Evolutionary conservation across 2,329 filamentous ascomycete species (phyloP).

Genomic region (Botryosphaeria agaves): DNA sequence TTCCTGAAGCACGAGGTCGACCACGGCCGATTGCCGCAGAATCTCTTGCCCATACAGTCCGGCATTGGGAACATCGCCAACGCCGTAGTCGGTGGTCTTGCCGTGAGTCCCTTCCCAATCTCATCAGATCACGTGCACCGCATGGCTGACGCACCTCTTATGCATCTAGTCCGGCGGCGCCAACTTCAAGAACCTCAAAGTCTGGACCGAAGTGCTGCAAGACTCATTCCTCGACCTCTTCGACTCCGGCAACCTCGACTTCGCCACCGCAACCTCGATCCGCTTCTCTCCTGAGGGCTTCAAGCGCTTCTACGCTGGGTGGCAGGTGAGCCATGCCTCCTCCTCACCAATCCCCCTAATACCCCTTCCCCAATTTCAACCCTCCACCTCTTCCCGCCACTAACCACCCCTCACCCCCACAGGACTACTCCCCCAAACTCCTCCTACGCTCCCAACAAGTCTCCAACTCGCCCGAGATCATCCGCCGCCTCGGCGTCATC

Average conservation of each 20-base stretch:
- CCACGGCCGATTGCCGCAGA: conserved; percentile 58
- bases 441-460: conserved; percentile 78
- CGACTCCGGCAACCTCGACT: conserved; percentile 73
- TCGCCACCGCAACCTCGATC: conserved; percentile 77
- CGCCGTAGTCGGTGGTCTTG: conserved; percentile 71
- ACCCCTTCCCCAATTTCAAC: no score
- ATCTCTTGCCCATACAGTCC: conserved; percentile 66
- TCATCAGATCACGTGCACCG: not conserved
- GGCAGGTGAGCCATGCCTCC: no score
- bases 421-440: conserved; percentile 59
- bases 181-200: conserved; percentile 74
- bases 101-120: conserved; percentile 15
- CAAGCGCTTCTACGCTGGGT: conserved; percentile 77
- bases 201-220: conserved; percentile 88
- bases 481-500: conserved; percentile 70
- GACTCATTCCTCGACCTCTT: conserved; percentile 89
- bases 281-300: conserved; percentile 85
- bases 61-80: conserved; percentile 91
- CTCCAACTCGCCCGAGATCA: conserved; percentile 81
- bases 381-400: no score
- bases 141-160: not conserved
- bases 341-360: no score
- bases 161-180: conserved; percentile 36
- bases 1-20: conserved; percentile 73
- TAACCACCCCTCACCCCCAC: no score